Conservation (phyloP, 345 rosid genomes). For the Excoecaria cochinchinensis region DNA sequence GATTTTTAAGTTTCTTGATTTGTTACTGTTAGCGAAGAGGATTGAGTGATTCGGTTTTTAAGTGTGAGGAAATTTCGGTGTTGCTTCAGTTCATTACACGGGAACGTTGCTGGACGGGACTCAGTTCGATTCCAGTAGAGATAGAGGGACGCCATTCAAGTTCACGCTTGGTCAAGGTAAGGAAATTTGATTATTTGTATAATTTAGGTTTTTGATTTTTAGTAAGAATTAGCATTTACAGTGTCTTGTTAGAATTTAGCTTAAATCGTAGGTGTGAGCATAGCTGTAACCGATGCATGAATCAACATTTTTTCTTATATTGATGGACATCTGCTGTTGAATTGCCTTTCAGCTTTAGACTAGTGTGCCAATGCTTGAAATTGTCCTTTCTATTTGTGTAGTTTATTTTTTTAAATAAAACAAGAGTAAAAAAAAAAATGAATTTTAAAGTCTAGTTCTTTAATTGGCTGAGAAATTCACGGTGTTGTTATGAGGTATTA, state of each 20-base stretch:
- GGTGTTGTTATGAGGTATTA: neutral
- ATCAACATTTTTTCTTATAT: no score
- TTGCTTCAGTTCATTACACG: slow-evolving; percentile 50
- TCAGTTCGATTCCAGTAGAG: slow-evolving; percentile 88
- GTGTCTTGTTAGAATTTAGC: neutral
- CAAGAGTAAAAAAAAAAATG: neutral
- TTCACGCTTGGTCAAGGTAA: slow-evolving; percentile 95
- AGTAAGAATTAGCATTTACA: neutral
- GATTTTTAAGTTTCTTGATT: neutral
- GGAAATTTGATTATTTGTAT: neutral
- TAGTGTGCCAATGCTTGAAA: neutral
- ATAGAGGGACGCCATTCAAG: slow-evolving; percentile 78
- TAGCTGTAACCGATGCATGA: neutral
- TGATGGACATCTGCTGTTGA: no score
- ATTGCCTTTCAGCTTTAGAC: no score
- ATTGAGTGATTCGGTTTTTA: neutral
- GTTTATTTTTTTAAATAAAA: no score
- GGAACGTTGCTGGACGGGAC: slow-evolving; percentile 95
- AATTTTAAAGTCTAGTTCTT: neutral
- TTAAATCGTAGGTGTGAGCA: neutral
- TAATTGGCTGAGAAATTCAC: neutral
- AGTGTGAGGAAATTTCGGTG: neutral
- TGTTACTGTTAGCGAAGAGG: no score
- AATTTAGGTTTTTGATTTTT: neutral
- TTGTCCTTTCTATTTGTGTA: neutral